phyloP scores from a whole-genome alignment of 345 rosid genomes.

The Garcia nutans region DNA sequence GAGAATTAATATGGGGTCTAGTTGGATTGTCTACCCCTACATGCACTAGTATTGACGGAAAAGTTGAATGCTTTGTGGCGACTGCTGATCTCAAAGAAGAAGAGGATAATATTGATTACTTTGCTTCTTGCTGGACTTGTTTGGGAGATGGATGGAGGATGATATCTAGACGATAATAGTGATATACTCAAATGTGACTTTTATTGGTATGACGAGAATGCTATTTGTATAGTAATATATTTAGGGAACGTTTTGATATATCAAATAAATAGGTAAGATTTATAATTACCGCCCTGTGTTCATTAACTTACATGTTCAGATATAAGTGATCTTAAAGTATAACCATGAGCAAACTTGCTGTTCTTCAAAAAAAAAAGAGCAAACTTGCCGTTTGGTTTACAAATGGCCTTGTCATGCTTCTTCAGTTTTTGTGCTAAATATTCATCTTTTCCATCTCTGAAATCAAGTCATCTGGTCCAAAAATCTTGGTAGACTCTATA shows the following conservation, averaged over 20 bases:
- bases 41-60: not conserved
- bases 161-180: not conserved
- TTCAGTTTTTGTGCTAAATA: not conserved
- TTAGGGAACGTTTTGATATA: not conserved
- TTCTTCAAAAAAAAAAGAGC: too few relatives aligned
- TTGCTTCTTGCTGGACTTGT: not conserved
- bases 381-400: not conserved
- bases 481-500: constrained; percentile 12
- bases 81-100: not conserved
- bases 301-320: not conserved
- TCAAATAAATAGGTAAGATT: not conserved
- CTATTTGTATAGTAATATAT: not conserved
- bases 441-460: constrained; percentile 6
- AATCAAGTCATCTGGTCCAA: constrained; percentile 4
- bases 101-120: not conserved
- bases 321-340: not conserved
- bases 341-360: not conserved
- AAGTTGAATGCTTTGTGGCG: not conserved
- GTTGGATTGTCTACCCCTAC: not conserved
- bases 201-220: not conserved
- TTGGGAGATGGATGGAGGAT: not conserved
- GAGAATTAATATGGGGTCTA: not conserved
- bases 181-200: not conserved
- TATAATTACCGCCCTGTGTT: not conserved
- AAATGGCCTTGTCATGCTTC: not conserved